A percentile compares a stretch with the other conserved stretches of the same genome.
Evolutionary conservation across 192 early-diverging fungal species (phyloP).

Genomic region (Dissophora globulifera): DNA sequence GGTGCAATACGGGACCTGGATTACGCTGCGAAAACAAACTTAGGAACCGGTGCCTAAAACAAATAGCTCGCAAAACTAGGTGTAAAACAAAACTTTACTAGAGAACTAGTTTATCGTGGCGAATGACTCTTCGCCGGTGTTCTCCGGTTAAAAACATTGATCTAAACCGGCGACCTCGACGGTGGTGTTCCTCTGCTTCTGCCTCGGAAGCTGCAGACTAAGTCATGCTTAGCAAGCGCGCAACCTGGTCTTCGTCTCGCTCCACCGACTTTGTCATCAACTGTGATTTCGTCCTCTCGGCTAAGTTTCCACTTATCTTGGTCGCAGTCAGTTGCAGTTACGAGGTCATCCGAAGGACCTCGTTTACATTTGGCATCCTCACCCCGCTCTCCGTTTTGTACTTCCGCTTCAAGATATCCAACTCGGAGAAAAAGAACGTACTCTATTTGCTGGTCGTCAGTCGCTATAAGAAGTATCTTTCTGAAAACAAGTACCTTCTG

Average conservation of each 20-base stretch:
- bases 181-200: conserved; percentile 61
- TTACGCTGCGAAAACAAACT: too few relatives aligned
- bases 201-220: conserved; percentile 65
- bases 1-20: too few relatives aligned
- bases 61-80: too few relatives aligned
- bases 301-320: conserved; percentile 56
- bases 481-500: too few relatives aligned
- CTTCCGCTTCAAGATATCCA: conserved; percentile 67
- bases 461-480: conserved; percentile 57
- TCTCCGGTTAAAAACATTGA: too few relatives aligned
- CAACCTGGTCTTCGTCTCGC: conserved; percentile 59
- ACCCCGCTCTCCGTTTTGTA: conserved; percentile 59
- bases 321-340: conserved; percentile 56
- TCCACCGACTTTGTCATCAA: conserved; percentile 62
- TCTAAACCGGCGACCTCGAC: too few relatives aligned
- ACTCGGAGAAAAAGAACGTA: conserved; percentile 61
- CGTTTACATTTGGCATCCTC: conserved; percentile 61
- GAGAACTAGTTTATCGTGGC: too few relatives aligned
- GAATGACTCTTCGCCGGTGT: too few relatives aligned
- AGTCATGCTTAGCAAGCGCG: conserved; percentile 47
- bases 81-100: too few relatives aligned
- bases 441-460: conserved; percentile 63
- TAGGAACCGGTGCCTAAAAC: too few relatives aligned
- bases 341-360: conserved; percentile 63
- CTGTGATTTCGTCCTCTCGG: conserved; percentile 56